Evolutionary conservation across 257 asterid species (phyloP).

Genomic region (Solanum sparsipilum): DNA sequence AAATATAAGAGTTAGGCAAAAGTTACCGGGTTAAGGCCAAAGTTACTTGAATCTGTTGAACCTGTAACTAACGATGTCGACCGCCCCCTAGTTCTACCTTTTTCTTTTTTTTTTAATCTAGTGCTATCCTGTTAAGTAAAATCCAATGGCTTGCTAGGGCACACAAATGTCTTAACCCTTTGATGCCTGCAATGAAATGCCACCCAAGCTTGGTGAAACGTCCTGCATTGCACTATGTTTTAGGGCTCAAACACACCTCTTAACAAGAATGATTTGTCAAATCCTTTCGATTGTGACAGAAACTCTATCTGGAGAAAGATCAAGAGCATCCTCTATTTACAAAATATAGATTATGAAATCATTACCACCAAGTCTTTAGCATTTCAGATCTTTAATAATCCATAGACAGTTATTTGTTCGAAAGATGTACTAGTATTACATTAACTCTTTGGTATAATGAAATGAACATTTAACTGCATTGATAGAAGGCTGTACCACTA

Average conservation of each 20-base stretch:
- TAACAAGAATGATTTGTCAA: background rate
- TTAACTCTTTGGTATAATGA: background rate
- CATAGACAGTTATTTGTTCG: background rate
- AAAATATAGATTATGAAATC: background rate
- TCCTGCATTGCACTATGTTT: background rate
- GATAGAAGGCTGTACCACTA: constrained; percentile 61
- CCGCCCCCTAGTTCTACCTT: background rate
- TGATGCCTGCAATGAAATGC: background rate
- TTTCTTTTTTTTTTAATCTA: background rate
- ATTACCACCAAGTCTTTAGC: background rate
- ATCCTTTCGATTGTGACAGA: background rate
- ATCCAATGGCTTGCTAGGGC: background rate
- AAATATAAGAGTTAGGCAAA: background rate
- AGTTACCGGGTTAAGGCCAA: background rate
- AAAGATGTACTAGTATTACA: background rate
- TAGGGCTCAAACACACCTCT: background rate
- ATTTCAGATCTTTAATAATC: background rate
- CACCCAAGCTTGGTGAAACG: background rate
- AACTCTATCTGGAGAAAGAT: background rate
- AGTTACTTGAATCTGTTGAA: background rate
- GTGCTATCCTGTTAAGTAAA: background rate
- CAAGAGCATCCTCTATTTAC: background rate
- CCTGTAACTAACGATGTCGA: background rate
- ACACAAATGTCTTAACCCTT: background rate
- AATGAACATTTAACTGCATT: constrained; percentile 6